A percentile compares a stretch with the other conserved stretches of the same genome.
Evolutionary conservation across 352 stramenopile species (phyloP).

Genomic region (Phytophthora pini): DNA sequence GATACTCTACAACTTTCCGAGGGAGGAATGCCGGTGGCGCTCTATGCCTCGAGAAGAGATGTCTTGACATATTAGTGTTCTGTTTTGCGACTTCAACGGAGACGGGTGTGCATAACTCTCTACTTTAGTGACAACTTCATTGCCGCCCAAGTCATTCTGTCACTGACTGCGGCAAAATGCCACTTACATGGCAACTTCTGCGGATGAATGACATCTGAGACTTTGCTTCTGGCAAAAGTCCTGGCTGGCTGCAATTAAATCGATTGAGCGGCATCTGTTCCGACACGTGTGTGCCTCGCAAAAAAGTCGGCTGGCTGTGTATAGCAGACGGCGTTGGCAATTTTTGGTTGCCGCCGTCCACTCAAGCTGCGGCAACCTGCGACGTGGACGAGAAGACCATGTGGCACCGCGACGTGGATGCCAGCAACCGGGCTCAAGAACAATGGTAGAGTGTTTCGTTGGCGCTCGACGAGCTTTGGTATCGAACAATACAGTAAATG

Average conservation of each 20-base stretch:
- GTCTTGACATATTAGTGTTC: conserved; percentile 12
- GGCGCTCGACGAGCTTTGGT: not conserved
- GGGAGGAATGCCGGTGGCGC: not conserved
- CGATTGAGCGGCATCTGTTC: conserved; percentile 11
- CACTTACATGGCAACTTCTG: not conserved
- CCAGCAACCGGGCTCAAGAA: not conserved
- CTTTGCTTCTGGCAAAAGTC: not conserved
- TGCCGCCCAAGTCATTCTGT: not conserved
- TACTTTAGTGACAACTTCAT: conserved; percentile 7
- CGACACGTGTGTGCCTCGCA: conserved; percentile 10
- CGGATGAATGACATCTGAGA: conserved; percentile 15
- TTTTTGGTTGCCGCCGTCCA: conserved; percentile 9
- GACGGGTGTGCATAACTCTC: conserved; percentile 13
- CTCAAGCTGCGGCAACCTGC: conserved; percentile 20
- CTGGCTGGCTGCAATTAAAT: conserved; percentile 2
- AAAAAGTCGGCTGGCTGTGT: conserved; percentile 17
- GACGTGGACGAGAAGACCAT: conserved; percentile 19
- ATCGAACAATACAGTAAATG: not conserved
- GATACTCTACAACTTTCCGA: conserved; percentile 5
- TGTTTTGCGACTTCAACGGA: conserved; percentile 20
- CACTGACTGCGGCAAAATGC: not conserved
- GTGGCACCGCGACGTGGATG: conserved; percentile 21
- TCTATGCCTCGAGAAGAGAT: conserved; percentile 29
- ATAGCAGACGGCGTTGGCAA: conserved; percentile 13
- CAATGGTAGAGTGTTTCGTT: conserved; percentile 10